These are phyloP conservation scores for Ballota nigra DNA, from an alignment of 257 asterid species.

Conservation along the genomic window DNA sequence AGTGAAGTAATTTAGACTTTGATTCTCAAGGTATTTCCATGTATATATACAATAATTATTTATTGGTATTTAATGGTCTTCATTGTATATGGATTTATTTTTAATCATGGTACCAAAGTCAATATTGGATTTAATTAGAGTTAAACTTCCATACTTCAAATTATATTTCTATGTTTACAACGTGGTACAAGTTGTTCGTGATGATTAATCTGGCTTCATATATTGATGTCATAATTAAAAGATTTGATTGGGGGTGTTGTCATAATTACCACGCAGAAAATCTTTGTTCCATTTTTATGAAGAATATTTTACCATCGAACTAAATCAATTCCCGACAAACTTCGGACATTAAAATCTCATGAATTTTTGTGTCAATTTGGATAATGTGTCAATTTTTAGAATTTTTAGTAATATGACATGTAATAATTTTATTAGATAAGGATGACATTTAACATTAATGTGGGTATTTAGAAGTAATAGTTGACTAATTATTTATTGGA, in stretches of 20 bases:
- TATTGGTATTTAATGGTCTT: not conserved
- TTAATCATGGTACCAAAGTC: not conserved
- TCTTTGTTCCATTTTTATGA: not conserved
- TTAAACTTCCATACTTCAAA: not conserved
- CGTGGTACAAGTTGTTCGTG: too few species aligned
- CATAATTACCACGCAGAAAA: not conserved
- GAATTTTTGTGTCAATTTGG: too few species aligned
- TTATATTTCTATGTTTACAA: too few species aligned
- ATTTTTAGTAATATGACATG: too few species aligned
- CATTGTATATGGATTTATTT: not conserved
- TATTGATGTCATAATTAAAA: not conserved
- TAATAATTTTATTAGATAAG: too few species aligned
- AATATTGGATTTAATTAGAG: not conserved
- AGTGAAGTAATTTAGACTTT: slow-evolving; percentile 3
- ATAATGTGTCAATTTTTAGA: too few species aligned
- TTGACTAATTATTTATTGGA: too few species aligned
- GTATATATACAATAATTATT: not conserved
- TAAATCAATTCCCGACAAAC: not conserved
- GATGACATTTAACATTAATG: too few species aligned
- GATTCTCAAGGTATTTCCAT: slow-evolving; percentile 22
- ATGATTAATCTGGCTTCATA: not conserved
- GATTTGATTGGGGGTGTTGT: not conserved
- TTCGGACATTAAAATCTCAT: too few species aligned
- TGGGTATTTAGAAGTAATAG: too few species aligned
- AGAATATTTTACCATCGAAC: not conserved